phyloP scores from a whole-genome alignment of 2,329 filamentous ascomycete genomes.

The Colletotrichum sp. region DNA sequence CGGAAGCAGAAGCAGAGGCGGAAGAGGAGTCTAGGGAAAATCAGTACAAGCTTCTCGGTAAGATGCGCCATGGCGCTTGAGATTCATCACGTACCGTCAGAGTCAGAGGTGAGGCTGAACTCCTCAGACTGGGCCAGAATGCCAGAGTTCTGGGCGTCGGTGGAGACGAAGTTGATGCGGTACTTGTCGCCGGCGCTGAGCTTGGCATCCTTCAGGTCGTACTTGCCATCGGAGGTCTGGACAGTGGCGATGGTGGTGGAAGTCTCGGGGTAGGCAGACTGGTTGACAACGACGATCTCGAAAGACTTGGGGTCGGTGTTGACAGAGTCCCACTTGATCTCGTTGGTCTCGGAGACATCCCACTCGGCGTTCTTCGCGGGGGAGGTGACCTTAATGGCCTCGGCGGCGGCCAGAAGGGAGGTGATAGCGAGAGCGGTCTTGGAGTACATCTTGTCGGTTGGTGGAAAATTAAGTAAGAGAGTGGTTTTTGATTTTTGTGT shows the following conservation, averaged over 20 bases:
- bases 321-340: slow-evolving; percentile 15
- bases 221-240: slow-evolving; percentile 18
- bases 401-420: slow-evolving; percentile 7
- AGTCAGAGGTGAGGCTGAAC: slow-evolving; percentile 1
- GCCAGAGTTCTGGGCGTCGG: slow-evolving; percentile 10
- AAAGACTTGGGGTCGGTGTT: slow-evolving; percentile 5
- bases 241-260: slow-evolving; percentile 3
- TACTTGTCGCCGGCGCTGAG: not conserved
- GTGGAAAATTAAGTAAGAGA: not conserved
- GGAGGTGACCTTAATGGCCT: slow-evolving; percentile 15
- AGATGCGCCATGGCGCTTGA: not conserved
- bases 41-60: not conserved
- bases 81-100: not conserved
- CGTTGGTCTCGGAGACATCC: slow-evolving; percentile 16
- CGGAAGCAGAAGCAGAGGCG: not conserved
- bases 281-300: slow-evolving; percentile 16
- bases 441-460: slow-evolving; percentile 16
- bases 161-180: slow-evolving; percentile 18
- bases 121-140: slow-evolving; percentile 15
- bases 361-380: slow-evolving; percentile 15
- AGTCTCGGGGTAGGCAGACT: not conserved
- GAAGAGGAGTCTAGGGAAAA: not conserved
- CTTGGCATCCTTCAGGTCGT: slow-evolving; percentile 8
- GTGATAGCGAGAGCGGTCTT: slow-evolving; percentile 14
- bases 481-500: not conserved